These are phyloP conservation scores for Baeospora myosura DNA, from an alignment of 1,284 basidiomycete species.

Conservation along the genomic window DNA sequence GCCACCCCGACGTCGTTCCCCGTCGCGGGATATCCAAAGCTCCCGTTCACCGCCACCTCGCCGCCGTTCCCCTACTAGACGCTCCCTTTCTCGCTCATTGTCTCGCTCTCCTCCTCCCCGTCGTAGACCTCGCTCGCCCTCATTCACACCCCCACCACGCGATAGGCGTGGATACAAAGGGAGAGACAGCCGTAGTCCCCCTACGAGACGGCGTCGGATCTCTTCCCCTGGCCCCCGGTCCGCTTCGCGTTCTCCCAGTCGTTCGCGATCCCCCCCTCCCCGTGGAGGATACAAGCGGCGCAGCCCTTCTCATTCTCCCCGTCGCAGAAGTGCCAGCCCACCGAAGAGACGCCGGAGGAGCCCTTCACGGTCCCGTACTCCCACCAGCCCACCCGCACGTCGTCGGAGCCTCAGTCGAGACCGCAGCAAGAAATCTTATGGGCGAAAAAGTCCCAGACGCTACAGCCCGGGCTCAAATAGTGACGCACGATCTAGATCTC, in stretches of 20 bases:
- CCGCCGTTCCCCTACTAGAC: conserved; percentile 20
- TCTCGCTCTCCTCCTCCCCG: conserved; percentile 37
- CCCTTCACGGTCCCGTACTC: conserved; percentile 17
- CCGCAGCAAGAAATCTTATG: background rate
- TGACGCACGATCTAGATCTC: conserved; percentile 2
- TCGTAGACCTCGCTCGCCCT: conserved; percentile 43
- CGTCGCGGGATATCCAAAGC: conserved; percentile 26
- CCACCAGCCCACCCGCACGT: conserved; percentile 9
- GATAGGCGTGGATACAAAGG: conserved; percentile 29
- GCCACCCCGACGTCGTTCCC: conserved; percentile 30
- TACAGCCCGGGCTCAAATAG: conserved; percentile 4
- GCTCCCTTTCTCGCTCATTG: conserved; percentile 28
- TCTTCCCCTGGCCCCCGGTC: conserved; percentile 38
- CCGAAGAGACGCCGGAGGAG: conserved; percentile 25
- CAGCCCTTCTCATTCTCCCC: conserved; percentile 20
- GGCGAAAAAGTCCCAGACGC: conserved; percentile 4
- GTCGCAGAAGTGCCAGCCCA: conserved; percentile 27
- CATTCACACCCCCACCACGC: conserved; percentile 34
- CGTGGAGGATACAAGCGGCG: conserved; percentile 23
- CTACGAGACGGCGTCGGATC: conserved; percentile 43
- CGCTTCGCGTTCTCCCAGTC: conserved; percentile 29
- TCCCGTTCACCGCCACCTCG: conserved; percentile 31
- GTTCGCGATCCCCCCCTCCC: conserved; percentile 36
- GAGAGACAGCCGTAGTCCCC: conserved; percentile 51
- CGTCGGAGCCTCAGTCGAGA: conserved; percentile 13